These are phyloP conservation scores for Camellia japonica DNA, from an alignment of 148 eudicot genomes.

Conservation along the genomic window DNA sequence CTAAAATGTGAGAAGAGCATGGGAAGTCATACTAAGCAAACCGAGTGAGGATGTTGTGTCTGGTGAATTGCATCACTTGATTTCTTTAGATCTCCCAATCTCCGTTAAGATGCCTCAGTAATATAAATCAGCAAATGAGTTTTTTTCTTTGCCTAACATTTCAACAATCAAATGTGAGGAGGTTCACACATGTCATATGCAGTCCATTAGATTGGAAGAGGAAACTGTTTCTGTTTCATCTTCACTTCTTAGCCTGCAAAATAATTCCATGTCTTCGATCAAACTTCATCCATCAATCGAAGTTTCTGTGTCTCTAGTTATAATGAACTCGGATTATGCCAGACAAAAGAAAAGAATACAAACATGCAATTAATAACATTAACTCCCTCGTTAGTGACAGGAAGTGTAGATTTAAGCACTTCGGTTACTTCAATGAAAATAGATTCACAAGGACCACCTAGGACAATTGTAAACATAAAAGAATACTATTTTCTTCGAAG, in stretches of 20 bases:
- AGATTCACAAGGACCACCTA: background rate
- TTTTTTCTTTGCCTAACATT: conserved; percentile 3
- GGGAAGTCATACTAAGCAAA: background rate
- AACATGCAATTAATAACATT: background rate
- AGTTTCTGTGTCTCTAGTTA: background rate
- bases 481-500: background rate
- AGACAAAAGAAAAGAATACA: background rate
- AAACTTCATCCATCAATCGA: background rate
- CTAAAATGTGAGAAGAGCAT: background rate
- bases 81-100: background rate
- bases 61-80: background rate
- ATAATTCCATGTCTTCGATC: background rate
- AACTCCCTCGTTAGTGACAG: background rate
- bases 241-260: conserved; percentile 23
- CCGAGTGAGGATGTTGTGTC: background rate
- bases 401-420: background rate
- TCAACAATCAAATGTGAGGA: background rate
- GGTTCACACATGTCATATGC: background rate
- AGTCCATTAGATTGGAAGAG: conserved; percentile 1
- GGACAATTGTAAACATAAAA: background rate
- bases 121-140: conserved; percentile 1
- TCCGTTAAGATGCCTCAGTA: background rate
- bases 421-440: background rate
- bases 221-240: background rate
- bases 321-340: background rate